phyloP scores from a whole-genome alignment of 805 yeast species.

The Lachancea mirantina region DNA sequence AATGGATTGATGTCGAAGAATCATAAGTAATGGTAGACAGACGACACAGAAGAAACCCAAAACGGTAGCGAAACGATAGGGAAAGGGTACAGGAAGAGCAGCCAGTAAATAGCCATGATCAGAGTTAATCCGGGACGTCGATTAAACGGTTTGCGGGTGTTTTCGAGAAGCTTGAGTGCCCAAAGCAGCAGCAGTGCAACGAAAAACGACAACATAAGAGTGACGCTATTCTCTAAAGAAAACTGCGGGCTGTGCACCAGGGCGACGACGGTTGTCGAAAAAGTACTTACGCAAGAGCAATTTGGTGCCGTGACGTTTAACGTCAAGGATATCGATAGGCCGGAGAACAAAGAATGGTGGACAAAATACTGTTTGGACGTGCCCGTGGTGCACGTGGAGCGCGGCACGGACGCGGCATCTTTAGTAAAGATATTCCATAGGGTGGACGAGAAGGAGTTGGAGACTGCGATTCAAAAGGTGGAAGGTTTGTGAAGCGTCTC shows the following conservation, averaged over 20 bases:
- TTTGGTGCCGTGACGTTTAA: slow-evolving; percentile 32
- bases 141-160: too few species aligned
- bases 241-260: slow-evolving; percentile 64
- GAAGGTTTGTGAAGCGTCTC: slow-evolving; percentile 8
- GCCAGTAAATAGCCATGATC: too few species aligned
- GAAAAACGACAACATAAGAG: slow-evolving; percentile 14
- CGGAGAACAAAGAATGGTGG: slow-evolving; percentile 57
- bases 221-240: slow-evolving; percentile 62
- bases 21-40: not conserved
- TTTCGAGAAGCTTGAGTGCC: not conserved
- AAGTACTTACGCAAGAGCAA: slow-evolving; percentile 30
- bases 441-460: slow-evolving; percentile 46
- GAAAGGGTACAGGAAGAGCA: too few species aligned
- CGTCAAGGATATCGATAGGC: slow-evolving; percentile 50
- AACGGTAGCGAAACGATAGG: too few species aligned
- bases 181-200: not conserved
- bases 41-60: not conserved
- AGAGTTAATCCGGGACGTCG: too few species aligned
- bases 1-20: not conserved
- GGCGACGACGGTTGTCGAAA: slow-evolving; percentile 46
- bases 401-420: slow-evolving; percentile 34
- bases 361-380: slow-evolving; percentile 70
- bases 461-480: slow-evolving; percentile 50
- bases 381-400: slow-evolving; percentile 66
- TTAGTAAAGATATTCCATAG: slow-evolving; percentile 64